Evolutionary conservation across 768 basidiomycete species (phyloP).

Genomic region (Kwoniella bestiolae): DNA sequence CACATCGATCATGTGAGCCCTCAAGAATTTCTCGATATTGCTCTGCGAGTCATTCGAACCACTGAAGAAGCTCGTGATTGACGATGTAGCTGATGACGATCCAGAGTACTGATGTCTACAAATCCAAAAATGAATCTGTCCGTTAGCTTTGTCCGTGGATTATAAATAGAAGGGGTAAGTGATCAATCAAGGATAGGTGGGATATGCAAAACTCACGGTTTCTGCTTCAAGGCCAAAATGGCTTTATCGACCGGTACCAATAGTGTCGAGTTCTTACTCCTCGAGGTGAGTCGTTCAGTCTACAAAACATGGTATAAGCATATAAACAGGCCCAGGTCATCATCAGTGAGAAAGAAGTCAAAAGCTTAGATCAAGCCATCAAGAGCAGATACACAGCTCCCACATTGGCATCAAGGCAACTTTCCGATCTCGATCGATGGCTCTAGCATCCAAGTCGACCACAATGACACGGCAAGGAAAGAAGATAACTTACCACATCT

Average conservation of each 20-base stretch:
- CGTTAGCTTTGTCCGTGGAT: neutral
- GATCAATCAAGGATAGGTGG: no score
- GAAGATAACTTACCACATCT: slow-evolving; percentile 16
- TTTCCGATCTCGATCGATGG: neutral
- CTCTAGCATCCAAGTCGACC: no score
- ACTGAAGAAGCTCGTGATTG: neutral
- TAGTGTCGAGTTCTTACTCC: slow-evolving; percentile 61
- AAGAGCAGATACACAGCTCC: no score
- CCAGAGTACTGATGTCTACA: slow-evolving; percentile 17
- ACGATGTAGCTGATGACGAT: slow-evolving; percentile 6
- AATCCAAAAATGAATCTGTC: neutral
- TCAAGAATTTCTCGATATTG: slow-evolving; percentile 80
- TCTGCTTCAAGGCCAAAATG: slow-evolving; percentile 74
- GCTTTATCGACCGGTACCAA: slow-evolving; percentile 87
- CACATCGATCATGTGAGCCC: slow-evolving; percentile 82
- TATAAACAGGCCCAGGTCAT: no score
- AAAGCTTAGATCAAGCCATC: no score
- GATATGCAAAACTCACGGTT: slow-evolving; percentile 65
- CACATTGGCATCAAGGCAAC: no score
- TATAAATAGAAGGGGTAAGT: no score
- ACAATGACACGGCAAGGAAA: no score
- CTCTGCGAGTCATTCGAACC: slow-evolving; percentile 1
- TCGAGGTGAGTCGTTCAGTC: slow-evolving; percentile 15
- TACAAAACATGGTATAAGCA: neutral
- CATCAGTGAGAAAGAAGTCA: no score